These are phyloP conservation scores for Backusella luteola DNA, from an alignment of 192 early-diverging fungal species.

Conservation along the genomic window DNA sequence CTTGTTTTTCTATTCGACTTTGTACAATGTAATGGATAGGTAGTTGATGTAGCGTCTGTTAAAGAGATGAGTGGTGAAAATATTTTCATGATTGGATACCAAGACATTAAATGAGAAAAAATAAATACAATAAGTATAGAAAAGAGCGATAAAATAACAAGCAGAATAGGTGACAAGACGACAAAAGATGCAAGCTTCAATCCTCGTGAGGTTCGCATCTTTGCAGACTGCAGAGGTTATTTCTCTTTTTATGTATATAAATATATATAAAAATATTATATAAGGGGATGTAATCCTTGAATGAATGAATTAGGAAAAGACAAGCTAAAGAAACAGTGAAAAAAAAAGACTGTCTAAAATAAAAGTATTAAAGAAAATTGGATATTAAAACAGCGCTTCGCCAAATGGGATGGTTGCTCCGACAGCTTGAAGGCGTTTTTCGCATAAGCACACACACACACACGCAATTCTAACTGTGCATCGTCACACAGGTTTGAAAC, in stretches of 20 bases:
- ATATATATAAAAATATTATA: background rate
- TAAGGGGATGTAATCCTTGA: background rate
- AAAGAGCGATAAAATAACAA: slow-evolving; percentile 7
- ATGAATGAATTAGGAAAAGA: slow-evolving; percentile 6
- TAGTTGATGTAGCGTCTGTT: background rate
- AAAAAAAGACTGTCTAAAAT: slow-evolving; percentile 3
- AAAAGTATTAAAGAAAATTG: background rate
- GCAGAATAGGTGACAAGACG: slow-evolving; percentile 8
- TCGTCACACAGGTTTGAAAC: background rate
- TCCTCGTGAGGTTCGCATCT: slow-evolving; percentile 15
- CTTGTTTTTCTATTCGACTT: background rate
- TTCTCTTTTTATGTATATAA: background rate
- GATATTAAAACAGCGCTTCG: background rate
- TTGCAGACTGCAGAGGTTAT: background rate
- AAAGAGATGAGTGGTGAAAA: background rate
- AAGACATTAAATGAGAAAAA: slow-evolving; percentile 8
- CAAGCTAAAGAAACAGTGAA: background rate
- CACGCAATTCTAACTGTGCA: background rate
- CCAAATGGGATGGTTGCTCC: background rate
- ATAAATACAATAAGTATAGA: background rate
- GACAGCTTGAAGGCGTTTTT: background rate
- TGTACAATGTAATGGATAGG: slow-evolving; percentile 5
- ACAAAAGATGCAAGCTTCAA: slow-evolving; percentile 11
- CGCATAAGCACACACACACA: background rate
- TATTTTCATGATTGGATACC: background rate